These are phyloP conservation scores for Conticribra weissflogii DNA, from an alignment of 108 stramenopile genomes.

Conservation along the genomic window DNA sequence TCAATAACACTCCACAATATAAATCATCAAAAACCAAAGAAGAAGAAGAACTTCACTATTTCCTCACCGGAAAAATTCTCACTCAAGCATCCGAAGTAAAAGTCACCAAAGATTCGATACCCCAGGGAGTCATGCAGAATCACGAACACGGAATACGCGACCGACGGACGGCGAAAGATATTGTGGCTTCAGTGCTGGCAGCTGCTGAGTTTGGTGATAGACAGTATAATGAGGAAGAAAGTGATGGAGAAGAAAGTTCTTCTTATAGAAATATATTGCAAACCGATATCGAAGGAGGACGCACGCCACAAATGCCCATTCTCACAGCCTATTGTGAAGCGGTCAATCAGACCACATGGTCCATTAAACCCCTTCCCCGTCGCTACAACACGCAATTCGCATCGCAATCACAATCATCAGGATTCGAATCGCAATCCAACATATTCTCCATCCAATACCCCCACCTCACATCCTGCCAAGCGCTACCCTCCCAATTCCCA, in stretches of 20 bases:
- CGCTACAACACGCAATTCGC: too few relatives aligned
- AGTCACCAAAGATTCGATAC: neutral
- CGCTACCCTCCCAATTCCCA: conserved; percentile 68
- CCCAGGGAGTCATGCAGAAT: neutral
- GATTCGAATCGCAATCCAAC: conserved; percentile 5
- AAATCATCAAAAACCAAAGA: neutral
- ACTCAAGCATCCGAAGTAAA: neutral
- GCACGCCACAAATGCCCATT: conserved; percentile 34
- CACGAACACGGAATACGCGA: conserved; percentile 21
- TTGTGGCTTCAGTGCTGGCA: conserved; percentile 26
- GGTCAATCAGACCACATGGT: conserved; percentile 48
- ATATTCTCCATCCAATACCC: conserved; percentile 33
- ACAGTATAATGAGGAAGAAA: conserved; percentile 19
- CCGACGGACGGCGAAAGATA: conserved; percentile 25
- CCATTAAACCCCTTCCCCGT: conserved; percentile 38
- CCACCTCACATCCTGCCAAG: conserved; percentile 31
- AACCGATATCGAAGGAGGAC: neutral
- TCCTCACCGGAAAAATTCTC: neutral
- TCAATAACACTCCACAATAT: neutral
- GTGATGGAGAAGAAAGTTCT: too few relatives aligned
- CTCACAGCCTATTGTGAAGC: conserved; percentile 52
- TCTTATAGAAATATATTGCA: neutral
- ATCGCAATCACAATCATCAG: too few relatives aligned
- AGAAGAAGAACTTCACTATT: neutral
- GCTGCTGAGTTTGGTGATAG: conserved; percentile 44